Evolutionary conservation across 177 flowering plant species (phyloP), one percentile per base, ranked within the genome.

Genomic region (Vitis hybrid): DNA sequence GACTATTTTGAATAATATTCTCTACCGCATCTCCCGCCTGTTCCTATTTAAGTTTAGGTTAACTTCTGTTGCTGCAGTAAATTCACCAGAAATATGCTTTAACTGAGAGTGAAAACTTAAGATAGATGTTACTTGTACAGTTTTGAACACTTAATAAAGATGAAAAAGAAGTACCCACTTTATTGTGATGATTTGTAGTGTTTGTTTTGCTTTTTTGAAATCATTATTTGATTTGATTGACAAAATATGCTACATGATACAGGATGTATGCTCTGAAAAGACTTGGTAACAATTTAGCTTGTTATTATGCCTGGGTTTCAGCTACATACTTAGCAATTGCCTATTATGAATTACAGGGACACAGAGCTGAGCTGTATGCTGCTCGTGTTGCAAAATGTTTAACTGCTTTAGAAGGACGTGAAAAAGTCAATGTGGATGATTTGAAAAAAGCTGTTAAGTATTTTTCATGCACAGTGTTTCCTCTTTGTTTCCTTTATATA

Each of bases 291-390:
- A 14, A 8, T 59, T 59, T 70, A 17, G 14, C 55, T 31, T 47
- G 10, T 33, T 54, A 1, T 52, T 70, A n/a, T 62, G 2, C 15
- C 1, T 53, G 66, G 49, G 33, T 9, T 51, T 12, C n/a, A n/a
- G 12, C 7, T 57, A 9, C 8, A 24, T 20, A 22, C 10, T 55
- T 65, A 13, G 24, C 57, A 12, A 79, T 49, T 11, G 13, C 8
- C 15, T 54, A 31, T 52, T 63, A 15, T 76, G n/a, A 57, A 67
- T 73, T 74, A 13, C 90, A 95, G 99, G 99, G 99, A 67, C 99
- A 95, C 75, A 81, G 99, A 84, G 95, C 99, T 77, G 99, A 95
- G 77, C 79, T 95, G 47, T 95, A 89, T 90, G 97, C 97, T 80
- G 84, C 94, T 49, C 92, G 97, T 67, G 98, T 95, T 73, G 97